Percentiles rank a stretch among this genome's conserved stretches.
These are phyloP conservation scores for Myriosclerotinia curreyana DNA, from an alignment of 2,329 filamentous ascomycete species.

Conservation along the genomic window DNA sequence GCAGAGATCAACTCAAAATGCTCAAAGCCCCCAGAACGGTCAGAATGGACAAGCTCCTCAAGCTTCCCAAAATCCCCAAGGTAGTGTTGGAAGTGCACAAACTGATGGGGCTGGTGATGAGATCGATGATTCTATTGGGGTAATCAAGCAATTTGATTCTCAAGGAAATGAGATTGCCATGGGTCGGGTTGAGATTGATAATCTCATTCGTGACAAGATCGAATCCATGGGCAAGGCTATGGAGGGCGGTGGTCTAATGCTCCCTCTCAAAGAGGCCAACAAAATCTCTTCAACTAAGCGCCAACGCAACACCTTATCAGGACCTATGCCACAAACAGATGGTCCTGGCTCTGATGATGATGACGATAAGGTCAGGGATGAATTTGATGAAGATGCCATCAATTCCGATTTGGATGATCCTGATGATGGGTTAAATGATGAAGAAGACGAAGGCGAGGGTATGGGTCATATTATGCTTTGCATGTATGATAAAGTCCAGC, in stretches of 20 bases:
- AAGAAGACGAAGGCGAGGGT: conserved; percentile 82
- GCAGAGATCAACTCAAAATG: conserved; percentile 31
- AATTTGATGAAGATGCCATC: conserved; percentile 87
- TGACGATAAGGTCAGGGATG: conserved; percentile 54
- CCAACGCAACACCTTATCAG: conserved; percentile 35
- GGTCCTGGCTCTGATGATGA: conserved; percentile 55
- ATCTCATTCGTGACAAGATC: conserved; percentile 66
- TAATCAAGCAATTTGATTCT: conserved; percentile 55
- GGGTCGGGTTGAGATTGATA: conserved; percentile 63
- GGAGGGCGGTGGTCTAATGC: conserved; percentile 73
- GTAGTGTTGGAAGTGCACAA: conserved; percentile 55
- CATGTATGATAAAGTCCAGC: conserved; percentile 98
- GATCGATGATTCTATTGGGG: conserved; percentile 51
- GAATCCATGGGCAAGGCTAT: conserved; percentile 63
- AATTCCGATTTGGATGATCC: conserved; percentile 97
- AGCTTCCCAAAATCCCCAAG: conserved; percentile 37
- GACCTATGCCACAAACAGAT: conserved; percentile 52
- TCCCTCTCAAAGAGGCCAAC: conserved; percentile 53
- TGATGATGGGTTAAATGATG: conserved; percentile 79
- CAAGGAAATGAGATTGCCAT: conserved; percentile 54
- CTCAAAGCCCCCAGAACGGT: conserved; percentile 27
- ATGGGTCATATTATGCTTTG: conserved; percentile 93
- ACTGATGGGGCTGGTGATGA: conserved; percentile 69
- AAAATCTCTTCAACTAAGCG: conserved; percentile 37
- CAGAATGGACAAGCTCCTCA: conserved; percentile 40